Conservation (phyloP, 805 yeast genomes). For the Wickerhamiella spandovensis region DNA sequence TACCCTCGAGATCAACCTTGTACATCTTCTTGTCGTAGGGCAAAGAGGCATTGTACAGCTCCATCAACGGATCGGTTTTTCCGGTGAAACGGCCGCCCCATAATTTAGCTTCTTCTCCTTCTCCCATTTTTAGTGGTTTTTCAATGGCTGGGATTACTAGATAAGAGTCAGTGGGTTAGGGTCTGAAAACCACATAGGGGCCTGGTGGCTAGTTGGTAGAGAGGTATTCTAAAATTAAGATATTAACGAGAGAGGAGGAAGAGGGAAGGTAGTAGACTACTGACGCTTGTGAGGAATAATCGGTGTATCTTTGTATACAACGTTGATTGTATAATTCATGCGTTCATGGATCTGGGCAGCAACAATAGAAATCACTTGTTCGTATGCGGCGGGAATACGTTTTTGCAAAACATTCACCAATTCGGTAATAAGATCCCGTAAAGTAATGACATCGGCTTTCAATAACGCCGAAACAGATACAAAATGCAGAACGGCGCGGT, state of each 20-base stretch:
- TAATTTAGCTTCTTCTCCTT: conserved; percentile 47
- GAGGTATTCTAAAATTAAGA: no score
- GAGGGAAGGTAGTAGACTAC: not conserved
- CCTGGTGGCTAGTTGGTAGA: no score
- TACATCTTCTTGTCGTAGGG: conserved; percentile 95
- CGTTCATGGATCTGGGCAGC: not conserved
- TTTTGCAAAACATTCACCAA: not conserved
- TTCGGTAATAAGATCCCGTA: not conserved
- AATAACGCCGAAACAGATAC: conserved; percentile 2
- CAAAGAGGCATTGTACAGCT: conserved; percentile 87
- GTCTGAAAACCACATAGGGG: no score
- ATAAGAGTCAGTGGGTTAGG: not conserved
- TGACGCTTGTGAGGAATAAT: not conserved
- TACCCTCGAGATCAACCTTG: conserved; percentile 86
- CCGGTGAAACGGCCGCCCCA: conserved; percentile 99
- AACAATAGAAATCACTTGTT: not conserved
- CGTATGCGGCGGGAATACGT: not conserved
- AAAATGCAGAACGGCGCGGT: conserved; percentile 3
- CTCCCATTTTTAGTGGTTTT: not conserved
- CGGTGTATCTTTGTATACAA: not conserved
- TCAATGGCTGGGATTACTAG: not conserved
- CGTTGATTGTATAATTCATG: not conserved
- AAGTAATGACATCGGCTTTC: not conserved
- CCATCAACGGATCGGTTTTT: conserved; percentile 94
- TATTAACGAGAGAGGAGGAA: no score